Base-by-base conservation (phyloP, 2,329 filamentous ascomycete species). In the Zymoseptoria crescenta region DNA sequence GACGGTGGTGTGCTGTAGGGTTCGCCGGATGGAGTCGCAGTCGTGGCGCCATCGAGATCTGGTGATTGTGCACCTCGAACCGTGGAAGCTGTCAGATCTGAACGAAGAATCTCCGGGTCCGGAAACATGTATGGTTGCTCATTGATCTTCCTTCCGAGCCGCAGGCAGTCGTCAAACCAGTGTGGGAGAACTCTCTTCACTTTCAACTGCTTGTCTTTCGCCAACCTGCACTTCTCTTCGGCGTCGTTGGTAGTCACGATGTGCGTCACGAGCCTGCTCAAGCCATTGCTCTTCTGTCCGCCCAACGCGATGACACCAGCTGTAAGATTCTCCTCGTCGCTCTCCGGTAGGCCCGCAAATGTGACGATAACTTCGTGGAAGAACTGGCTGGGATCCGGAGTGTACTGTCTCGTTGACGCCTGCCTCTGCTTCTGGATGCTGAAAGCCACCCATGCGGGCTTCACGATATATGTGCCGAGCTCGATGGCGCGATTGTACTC, bases 131-230 rank as follows among this genome's bases (percentile, higher is more conserved):
- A 99, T 0, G 94, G 94, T 6, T 80, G 77, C 72, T 99, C 94
- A 66, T 90, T 88, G 66, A 99, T 96, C 60, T 89, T 86, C 74
- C 91, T 92, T 54, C 93, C 92, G 28, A 99, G 83, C 74, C 89
- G 94, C 66, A 99, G 83, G 74, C 94, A 99, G 72, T 96, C 93
- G 67, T 97, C 93, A 70, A 99, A 96, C 91, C 94, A 97, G 71
- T 97, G 94, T 45, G 94, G 94, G 56, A 99, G 79, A 19, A 99
- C 89, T 60, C 96, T 87, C 74, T 91, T 92, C 73, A 85, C 85
- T 57, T 84, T 85, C 56, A 89, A 78, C 1, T 81, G 82, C 73
- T 87, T 95, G 8, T 81, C 77, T 50, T 79, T 64, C 0, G 87
- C 87, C 56, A 83, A 72, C 61, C 81, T 70, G 62, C 87, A 88